Evolutionary conservation across 225 moss, liverwort and hornwort species (phyloP).

Genomic region (Pseudisothecium myosuroides): DNA sequence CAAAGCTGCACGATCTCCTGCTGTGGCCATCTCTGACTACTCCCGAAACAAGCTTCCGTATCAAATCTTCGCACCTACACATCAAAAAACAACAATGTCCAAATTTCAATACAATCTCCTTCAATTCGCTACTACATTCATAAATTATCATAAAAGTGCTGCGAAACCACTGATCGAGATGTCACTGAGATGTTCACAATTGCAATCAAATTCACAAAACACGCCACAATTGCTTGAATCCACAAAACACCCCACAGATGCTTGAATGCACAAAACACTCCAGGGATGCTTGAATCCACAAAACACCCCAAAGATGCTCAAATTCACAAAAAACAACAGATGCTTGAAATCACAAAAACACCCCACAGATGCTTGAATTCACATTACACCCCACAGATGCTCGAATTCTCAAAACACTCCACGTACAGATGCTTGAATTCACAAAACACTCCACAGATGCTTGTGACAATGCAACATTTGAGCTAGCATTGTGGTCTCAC

Average conservation of each 20-base stretch:
- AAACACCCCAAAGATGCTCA: background rate
- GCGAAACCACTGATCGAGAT: background rate
- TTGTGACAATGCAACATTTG: background rate
- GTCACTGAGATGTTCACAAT: background rate
- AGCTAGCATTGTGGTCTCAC: background rate
- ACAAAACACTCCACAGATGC: too few relatives aligned
- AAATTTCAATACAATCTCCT: background rate
- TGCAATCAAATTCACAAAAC: background rate
- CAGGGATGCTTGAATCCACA: background rate
- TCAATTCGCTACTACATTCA: background rate
- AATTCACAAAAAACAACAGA: too few relatives aligned
- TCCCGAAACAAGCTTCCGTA: background rate
- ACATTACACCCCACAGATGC: too few relatives aligned
- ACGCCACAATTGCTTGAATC: background rate
- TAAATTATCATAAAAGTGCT: background rate
- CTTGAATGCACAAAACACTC: background rate
- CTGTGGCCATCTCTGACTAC: background rate
- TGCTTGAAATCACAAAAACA: background rate
- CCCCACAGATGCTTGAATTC: background rate
- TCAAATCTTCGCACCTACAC: background rate
- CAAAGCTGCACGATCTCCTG: constrained; percentile 1
- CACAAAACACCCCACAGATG: too few relatives aligned
- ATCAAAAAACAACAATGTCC: background rate
- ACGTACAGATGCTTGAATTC: background rate
- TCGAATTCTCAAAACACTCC: background rate